Percentiles rank a stretch among this genome's conserved stretches.
phyloP scores from a whole-genome alignment of 352 stramenopile genomes.

The Phytophthora quininea region DNA sequence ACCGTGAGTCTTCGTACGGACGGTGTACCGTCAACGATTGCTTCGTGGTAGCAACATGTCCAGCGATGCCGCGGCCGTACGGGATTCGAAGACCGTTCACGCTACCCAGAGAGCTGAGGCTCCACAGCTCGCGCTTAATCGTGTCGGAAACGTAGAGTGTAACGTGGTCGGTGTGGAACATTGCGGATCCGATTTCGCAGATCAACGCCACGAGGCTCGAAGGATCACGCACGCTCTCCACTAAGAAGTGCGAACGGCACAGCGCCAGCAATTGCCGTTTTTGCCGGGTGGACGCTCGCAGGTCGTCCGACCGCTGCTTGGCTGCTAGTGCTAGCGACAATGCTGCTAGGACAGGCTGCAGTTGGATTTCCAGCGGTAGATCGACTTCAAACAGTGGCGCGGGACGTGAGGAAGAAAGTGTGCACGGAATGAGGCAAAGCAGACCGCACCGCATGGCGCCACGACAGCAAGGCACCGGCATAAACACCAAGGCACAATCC shows the following conservation, averaged over 20 bases:
- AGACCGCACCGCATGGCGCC: slow-evolving; percentile 43
- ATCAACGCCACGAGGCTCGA: slow-evolving; percentile 77
- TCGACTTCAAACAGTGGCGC: no score
- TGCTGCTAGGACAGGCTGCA: slow-evolving; percentile 61
- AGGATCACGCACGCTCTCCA: slow-evolving; percentile 73
- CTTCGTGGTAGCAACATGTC: slow-evolving; percentile 64
- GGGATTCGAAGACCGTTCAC: slow-evolving; percentile 80
- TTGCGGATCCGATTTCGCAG: slow-evolving; percentile 64
- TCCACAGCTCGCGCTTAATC: slow-evolving; percentile 82
- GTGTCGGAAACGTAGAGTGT: slow-evolving; percentile 77
- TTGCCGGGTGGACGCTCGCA: slow-evolving; percentile 61
- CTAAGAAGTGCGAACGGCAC: slow-evolving; percentile 68
- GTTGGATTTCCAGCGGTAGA: slow-evolving; percentile 7
- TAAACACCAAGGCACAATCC: slow-evolving; percentile 44
- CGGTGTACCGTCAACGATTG: slow-evolving; percentile 66
- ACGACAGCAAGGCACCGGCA: slow-evolving; percentile 53
- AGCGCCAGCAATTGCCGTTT: slow-evolving; percentile 72
- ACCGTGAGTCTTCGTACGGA: slow-evolving; percentile 79
- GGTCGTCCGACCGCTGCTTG: slow-evolving; percentile 66
- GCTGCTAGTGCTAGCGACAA: slow-evolving; percentile 51
- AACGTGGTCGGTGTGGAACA: slow-evolving; percentile 75
- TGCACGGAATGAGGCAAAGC: slow-evolving; percentile 43
- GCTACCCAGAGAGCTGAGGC: slow-evolving; percentile 67
- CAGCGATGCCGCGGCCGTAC: slow-evolving; percentile 78
- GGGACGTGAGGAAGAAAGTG: slow-evolving; percentile 5